Conservation (phyloP, 2,329 filamentous ascomycete species). For the Parastagonospora nodorum region DNA sequence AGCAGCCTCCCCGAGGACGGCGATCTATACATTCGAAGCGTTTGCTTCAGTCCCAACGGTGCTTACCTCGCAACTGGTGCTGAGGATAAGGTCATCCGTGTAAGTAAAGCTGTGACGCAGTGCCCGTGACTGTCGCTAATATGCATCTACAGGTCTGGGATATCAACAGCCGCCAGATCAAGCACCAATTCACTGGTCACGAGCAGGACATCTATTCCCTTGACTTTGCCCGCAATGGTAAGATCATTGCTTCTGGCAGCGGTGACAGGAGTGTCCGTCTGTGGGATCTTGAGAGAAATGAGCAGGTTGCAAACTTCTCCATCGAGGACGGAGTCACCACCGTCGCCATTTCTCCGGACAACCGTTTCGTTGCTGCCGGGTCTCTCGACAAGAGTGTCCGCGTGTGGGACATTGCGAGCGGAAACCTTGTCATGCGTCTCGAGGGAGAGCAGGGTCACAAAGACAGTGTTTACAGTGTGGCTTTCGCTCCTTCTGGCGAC, state of each 20-base stretch:
- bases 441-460: slow-evolving; percentile 95
- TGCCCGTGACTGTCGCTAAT: neutral
- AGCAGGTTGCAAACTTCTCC: slow-evolving; percentile 80
- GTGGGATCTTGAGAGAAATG: slow-evolving; percentile 89
- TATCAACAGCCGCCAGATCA: slow-evolving; percentile 80
- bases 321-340: slow-evolving; percentile 98
- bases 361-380: slow-evolving; percentile 90
- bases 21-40: slow-evolving; percentile 94
- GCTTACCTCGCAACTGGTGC: slow-evolving; percentile 93
- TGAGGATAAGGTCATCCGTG: slow-evolving; percentile 95
- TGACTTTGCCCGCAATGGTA: slow-evolving; percentile 91
- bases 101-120: slow-evolving; percentile 53
- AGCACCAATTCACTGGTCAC: slow-evolving; percentile 92
- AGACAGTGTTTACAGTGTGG: slow-evolving; percentile 95
- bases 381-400: slow-evolving; percentile 97
- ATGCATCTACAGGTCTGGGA: slow-evolving; percentile 78
- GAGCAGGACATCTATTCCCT: slow-evolving; percentile 98
- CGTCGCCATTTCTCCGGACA: slow-evolving; percentile 95
- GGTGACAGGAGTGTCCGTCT: slow-evolving; percentile 93
- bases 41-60: slow-evolving; percentile 97
- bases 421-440: slow-evolving; percentile 85
- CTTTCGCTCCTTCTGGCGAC: slow-evolving; percentile 91
- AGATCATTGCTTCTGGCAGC: slow-evolving; percentile 92
- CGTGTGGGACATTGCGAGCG: slow-evolving; percentile 90
- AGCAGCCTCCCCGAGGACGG: slow-evolving; percentile 84